phyloP scores from a whole-genome alignment of 1,284 basidiomycete genomes.

The Austroboletus novae-zelandiae region DNA sequence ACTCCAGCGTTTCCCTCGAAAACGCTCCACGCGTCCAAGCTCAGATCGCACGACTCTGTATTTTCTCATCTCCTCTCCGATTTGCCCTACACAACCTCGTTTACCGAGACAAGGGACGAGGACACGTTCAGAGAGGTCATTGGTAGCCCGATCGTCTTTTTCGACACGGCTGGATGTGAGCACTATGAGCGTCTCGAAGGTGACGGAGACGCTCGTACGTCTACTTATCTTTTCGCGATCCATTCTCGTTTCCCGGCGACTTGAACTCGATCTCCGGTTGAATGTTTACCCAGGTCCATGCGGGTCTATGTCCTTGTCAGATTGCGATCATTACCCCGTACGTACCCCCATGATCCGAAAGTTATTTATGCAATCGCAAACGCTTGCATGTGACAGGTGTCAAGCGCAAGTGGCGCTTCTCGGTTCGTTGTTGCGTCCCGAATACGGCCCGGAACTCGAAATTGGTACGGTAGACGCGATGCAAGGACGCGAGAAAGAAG shows the following conservation, averaged over 20 bases:
- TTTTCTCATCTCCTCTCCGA: conserved; percentile 70
- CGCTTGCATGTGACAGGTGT: conserved; percentile 48
- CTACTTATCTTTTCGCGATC: conserved; percentile 22
- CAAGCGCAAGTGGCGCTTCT: conserved; percentile 89
- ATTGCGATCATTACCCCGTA: conserved; percentile 91
- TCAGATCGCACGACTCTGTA: conserved; percentile 74
- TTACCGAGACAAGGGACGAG: conserved; percentile 52
- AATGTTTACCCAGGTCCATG: conserved; percentile 47
- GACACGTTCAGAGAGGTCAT: conserved; percentile 62
- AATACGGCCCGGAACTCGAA: conserved; percentile 71
- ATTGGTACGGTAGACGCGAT: conserved; percentile 92
- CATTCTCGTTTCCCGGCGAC: not conserved
- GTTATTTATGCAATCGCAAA: too few relatives aligned
- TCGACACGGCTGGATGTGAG: conserved; percentile 91
- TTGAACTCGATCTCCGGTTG: not conserved
- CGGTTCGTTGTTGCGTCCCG: conserved; percentile 66
- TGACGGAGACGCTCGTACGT: conserved; percentile 68
- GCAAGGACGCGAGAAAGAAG: conserved; percentile 92
- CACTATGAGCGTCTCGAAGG: conserved; percentile 79
- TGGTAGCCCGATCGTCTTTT: conserved; percentile 82
- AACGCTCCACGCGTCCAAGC: conserved; percentile 71
- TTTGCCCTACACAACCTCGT: conserved; percentile 49
- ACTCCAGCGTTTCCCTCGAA: conserved; percentile 80
- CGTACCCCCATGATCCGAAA: conserved; percentile 1
- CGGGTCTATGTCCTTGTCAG: conserved; percentile 69